These are phyloP conservation scores for Calvatia gigantea DNA, from an alignment of 768 basidiomycete species.

Conservation along the genomic window DNA sequence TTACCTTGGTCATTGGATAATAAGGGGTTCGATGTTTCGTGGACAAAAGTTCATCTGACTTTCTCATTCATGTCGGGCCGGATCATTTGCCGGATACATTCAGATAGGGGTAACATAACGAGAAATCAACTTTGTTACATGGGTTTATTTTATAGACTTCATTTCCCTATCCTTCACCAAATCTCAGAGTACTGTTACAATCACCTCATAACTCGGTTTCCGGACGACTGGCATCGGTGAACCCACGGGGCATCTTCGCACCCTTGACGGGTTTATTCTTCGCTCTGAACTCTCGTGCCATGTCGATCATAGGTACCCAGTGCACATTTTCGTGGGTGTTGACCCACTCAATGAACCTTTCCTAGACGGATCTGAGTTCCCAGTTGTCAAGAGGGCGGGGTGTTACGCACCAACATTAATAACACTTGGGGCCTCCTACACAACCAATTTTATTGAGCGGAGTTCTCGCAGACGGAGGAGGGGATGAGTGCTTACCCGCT, in stretches of 20 bases:
- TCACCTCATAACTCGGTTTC: too few species aligned
- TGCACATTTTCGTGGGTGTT: conserved; percentile 66
- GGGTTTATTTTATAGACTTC: too few species aligned
- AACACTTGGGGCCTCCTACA: conserved; percentile 63
- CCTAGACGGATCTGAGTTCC: conserved; percentile 40
- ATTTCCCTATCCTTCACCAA: too few species aligned
- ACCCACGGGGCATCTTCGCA: conserved; percentile 55
- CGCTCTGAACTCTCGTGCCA: conserved; percentile 58
- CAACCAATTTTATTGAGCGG: background rate
- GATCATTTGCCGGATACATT: background rate
- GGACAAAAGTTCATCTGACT: background rate
- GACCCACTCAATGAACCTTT: conserved; percentile 73
- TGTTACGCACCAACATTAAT: conserved; percentile 57
- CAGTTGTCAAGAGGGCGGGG: background rate
- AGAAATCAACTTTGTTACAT: background rate
- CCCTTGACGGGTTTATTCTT: conserved; percentile 44
- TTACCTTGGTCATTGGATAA: background rate
- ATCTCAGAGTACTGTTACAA: too few species aligned
- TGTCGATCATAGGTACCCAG: conserved; percentile 69
- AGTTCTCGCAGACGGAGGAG: background rate
- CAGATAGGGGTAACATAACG: background rate
- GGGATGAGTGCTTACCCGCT: conserved; percentile 45
- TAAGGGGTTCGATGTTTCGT: background rate
- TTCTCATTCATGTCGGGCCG: background rate
- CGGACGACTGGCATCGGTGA: conserved; percentile 11